A percentile compares a stretch with the other conserved stretches of the same genome.
These are phyloP conservation scores for Tricholoma sp. DNA, from an alignment of 768 basidiomycete species.

Conservation along the genomic window DNA sequence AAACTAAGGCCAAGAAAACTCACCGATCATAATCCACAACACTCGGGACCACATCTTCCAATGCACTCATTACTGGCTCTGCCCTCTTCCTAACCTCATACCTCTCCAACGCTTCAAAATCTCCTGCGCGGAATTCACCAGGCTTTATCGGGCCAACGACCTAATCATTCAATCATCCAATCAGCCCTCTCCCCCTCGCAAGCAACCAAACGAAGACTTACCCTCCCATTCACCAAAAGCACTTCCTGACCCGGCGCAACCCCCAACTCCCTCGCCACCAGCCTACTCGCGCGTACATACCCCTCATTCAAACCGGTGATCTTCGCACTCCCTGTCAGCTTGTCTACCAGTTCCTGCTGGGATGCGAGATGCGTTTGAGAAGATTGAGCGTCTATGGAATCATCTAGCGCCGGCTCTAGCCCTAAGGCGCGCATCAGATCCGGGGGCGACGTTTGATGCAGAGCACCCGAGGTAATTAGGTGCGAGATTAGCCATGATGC, in stretches of 20 bases:
- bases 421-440: slow-evolving; percentile 38
- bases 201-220: slow-evolving; percentile 32
- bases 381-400: background rate
- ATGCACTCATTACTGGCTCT: slow-evolving; percentile 59
- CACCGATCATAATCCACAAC: slow-evolving; percentile 37
- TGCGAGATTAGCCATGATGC: slow-evolving; percentile 46
- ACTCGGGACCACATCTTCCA: slow-evolving; percentile 47
- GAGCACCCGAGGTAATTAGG: slow-evolving; percentile 35
- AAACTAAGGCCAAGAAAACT: slow-evolving; percentile 12
- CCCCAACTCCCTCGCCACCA: slow-evolving; percentile 52
- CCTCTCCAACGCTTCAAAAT: slow-evolving; percentile 63
- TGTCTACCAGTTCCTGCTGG: slow-evolving; percentile 23
- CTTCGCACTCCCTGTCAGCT: slow-evolving; percentile 30
- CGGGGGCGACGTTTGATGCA: slow-evolving; percentile 35
- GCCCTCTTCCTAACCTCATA: slow-evolving; percentile 75
- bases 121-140: slow-evolving; percentile 59
- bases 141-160: slow-evolving; percentile 67
- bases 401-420: slow-evolving; percentile 15
- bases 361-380: slow-evolving; percentile 34
- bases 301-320: slow-evolving; percentile 27
- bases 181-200: slow-evolving; percentile 2
- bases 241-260: slow-evolving; percentile 56
- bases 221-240: slow-evolving; percentile 79
- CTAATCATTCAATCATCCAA: slow-evolving; percentile 30
- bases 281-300: slow-evolving; percentile 41